Evolutionary conservation across 2,329 filamentous ascomycete species (phyloP).

Genomic region (Zasmidium citrigriseum): DNA sequence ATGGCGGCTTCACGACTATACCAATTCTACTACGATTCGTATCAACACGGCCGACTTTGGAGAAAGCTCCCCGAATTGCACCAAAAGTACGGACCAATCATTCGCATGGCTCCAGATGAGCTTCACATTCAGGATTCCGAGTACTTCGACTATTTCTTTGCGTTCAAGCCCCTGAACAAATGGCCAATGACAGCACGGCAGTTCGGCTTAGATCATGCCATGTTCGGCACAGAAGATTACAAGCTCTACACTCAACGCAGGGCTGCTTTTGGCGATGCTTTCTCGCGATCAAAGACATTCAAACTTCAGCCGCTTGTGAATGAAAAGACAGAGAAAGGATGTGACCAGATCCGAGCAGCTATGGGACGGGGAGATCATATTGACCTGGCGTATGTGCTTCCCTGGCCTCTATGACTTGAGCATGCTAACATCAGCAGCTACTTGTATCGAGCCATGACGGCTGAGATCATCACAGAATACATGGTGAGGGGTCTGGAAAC

Average conservation of each 20-base stretch:
- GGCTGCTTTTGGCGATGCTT: constrained; percentile 11
- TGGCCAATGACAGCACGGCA: constrained; percentile 7
- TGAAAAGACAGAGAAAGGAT: constrained; percentile 5
- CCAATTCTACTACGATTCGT: constrained; percentile 6
- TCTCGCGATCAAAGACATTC: constrained; percentile 4
- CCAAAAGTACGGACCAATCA: constrained; percentile 6
- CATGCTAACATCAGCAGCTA: neutral
- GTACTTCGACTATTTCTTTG: constrained; percentile 12
- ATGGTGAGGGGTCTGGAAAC: neutral
- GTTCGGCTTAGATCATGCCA: constrained; percentile 8
- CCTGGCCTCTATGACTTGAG: neutral
- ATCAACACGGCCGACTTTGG: constrained; percentile 6
- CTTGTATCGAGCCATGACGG: constrained; percentile 11
- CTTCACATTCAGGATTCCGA: constrained; percentile 11
- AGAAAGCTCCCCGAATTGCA: constrained; percentile 2
- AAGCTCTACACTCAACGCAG: constrained; percentile 7
- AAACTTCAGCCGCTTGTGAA: constrained; percentile 11
- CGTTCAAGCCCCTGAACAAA: constrained; percentile 9
- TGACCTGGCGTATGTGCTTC: constrained; percentile 5
- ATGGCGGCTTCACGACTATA: constrained; percentile 32
- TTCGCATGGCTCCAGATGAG: constrained; percentile 11
- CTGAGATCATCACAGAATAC: constrained; percentile 13
- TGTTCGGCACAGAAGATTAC: constrained; percentile 14
- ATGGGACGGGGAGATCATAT: neutral
- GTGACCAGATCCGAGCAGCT: neutral